Conservation (phyloP, 108 stramenopile genomes). For the Epipyxis sp. region DNA sequence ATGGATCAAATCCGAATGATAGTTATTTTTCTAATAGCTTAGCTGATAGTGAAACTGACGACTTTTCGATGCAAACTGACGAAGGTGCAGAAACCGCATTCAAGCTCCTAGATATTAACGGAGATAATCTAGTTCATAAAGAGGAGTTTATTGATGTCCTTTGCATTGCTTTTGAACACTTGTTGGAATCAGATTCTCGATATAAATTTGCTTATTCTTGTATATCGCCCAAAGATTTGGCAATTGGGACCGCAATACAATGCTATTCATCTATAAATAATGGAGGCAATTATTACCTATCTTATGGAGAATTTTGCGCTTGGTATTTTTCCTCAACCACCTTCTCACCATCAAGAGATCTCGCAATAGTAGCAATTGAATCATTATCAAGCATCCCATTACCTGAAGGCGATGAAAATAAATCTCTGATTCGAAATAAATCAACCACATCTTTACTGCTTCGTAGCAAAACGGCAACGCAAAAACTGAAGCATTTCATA, state of each 20-base stretch:
- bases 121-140: not conserved
- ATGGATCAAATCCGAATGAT: not conserved
- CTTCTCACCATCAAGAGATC: not conserved
- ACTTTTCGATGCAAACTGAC: too few species aligned
- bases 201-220: not conserved
- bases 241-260: not conserved
- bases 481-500: too few species aligned
- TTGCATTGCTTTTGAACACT: not conserved
- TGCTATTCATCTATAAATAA: not conserved
- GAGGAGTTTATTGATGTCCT: conserved; percentile 9
- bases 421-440: too few species aligned
- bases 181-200: not conserved
- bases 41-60: too few species aligned
- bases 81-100: not conserved
- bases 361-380: not conserved
- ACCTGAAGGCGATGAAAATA: not conserved
- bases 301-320: not conserved
- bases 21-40: too few species aligned
- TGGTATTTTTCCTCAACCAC: not conserved
- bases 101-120: not conserved
- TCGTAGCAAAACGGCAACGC: too few species aligned
- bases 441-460: too few species aligned
- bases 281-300: not conserved
- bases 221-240: not conserved
- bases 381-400: not conserved